Base-by-base conservation (phyloP, 169 alveolate species). In the Cryptosporidium tyzzeri region DNA sequence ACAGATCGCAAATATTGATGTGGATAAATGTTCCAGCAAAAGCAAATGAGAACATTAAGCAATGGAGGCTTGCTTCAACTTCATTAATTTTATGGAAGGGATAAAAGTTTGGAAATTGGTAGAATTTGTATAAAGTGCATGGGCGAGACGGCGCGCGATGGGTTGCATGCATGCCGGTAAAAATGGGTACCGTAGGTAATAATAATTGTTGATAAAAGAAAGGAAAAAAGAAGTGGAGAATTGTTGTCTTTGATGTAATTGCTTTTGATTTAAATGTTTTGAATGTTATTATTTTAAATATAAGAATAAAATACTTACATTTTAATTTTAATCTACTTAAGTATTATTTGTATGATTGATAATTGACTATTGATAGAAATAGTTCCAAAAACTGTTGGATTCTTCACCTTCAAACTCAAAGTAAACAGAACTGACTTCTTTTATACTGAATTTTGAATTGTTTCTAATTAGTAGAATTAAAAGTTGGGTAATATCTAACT, bases 51-150 rank as follows among this genome's bases (percentile, higher is more conserved):
- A 59, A 58, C 33, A 73, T 73, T 14, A 53, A 73, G 37, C 86
- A 73, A 41, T 73, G 86, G 86, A 73, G 86, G 39, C 59, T 73
- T 10, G 86, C 86, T 3, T 53, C 71, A 1, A 51, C 86, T 10
- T 73, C 61, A 29, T 45, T 73, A 26, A 73, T 73, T 37, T 18
- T 73, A 3, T 73, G 71, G 86, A 73, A 51, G 53, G 71, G 51
- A 23, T 73, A 73, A 21, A 23, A 8, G 26, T 50, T 70, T 9
- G n/a, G 35, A 31, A 31, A 31, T 31, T 0, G 35, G 35, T 31
- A 1, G 35, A 31, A 31, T 1, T 2, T 31, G 35, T 4, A 4
- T 31, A 3, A 31, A 2, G 35, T 16, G 55, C 55, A 48, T 48
- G 55, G 0, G 2, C 12, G 55, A 48, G 21, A 48, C 55, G 55